Evolutionary conservation across 768 basidiomycete genomes (phyloP).

Genomic region (Calocera viscosa): DNA sequence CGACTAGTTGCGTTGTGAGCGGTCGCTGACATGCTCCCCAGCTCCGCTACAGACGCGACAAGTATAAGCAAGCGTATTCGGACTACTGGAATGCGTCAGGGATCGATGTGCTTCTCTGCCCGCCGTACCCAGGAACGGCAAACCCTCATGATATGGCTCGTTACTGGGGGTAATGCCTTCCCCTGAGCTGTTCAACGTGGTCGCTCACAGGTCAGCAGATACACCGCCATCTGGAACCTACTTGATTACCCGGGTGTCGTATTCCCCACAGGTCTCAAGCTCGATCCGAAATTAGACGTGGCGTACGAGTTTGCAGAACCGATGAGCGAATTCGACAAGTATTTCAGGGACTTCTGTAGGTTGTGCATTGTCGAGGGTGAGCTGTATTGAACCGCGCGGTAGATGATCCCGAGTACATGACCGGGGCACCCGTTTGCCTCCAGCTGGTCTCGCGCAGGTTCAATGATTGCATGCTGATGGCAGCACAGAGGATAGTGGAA

Average conservation of each 20-base stretch:
- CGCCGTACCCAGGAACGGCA: constrained; percentile 3
- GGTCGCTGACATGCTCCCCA: background rate
- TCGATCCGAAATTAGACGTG: background rate
- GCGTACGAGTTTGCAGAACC: background rate
- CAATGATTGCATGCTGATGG: constrained; percentile 12
- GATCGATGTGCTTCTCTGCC: constrained; percentile 11
- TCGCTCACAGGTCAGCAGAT: constrained; percentile 16
- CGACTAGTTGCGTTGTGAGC: background rate
- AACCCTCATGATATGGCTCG: constrained; percentile 6
- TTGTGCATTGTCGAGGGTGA: background rate
- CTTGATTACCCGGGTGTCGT: constrained; percentile 21
- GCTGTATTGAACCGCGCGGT: background rate
- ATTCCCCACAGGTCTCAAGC: constrained; percentile 20
- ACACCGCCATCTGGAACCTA: constrained; percentile 22
- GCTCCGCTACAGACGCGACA: background rate
- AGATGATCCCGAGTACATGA: constrained; percentile 6
- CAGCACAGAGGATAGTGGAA: constrained; percentile 10
- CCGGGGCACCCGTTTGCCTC: constrained; percentile 18
- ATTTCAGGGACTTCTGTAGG: background rate
- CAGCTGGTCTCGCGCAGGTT: constrained; percentile 17
- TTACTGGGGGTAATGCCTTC: constrained; percentile 10
- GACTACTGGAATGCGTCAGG: background rate
- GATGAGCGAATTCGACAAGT: background rate
- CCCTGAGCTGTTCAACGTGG: background rate
- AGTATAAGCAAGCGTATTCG: background rate